phyloP scores from a whole-genome alignment of 192 early-diverging fungal genomes.

The Radiomyces spectabilis region DNA sequence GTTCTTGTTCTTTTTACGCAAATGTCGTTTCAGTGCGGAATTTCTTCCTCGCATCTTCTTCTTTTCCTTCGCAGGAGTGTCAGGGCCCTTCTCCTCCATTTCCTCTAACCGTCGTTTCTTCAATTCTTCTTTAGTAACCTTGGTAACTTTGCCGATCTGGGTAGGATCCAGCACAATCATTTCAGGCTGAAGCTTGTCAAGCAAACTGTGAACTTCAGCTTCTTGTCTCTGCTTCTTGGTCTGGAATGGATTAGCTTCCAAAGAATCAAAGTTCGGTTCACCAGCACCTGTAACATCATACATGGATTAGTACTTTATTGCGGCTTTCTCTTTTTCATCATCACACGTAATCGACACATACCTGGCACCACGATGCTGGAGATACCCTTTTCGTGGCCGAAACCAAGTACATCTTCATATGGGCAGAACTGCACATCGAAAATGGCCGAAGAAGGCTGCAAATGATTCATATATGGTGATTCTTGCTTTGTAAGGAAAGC shows the following conservation, averaged over 20 bases:
- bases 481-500: slow-evolving; percentile 64
- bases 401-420: slow-evolving; percentile 92
- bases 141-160: slow-evolving; percentile 74
- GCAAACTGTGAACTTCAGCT: slow-evolving; percentile 73
- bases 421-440: slow-evolving; percentile 71
- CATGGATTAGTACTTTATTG: too few relatives aligned
- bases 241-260: slow-evolving; percentile 89
- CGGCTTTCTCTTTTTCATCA: too few relatives aligned
- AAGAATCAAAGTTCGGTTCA: slow-evolving; percentile 94
- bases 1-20: slow-evolving; percentile 75
- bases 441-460: slow-evolving; percentile 46
- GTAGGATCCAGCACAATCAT: slow-evolving; percentile 84
- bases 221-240: slow-evolving; percentile 85
- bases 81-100: slow-evolving; percentile 37
- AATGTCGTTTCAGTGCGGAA: slow-evolving; percentile 67
- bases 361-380: slow-evolving; percentile 79
- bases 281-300: slow-evolving; percentile 54
- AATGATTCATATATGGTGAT: slow-evolving; percentile 85
- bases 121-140: slow-evolving; percentile 47
- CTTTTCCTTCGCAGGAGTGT: slow-evolving; percentile 44
- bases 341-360: slow-evolving; percentile 4
- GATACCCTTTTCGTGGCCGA: slow-evolving; percentile 75
- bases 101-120: slow-evolving; percentile 54
- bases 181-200: slow-evolving; percentile 92
- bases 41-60: slow-evolving; percentile 64